Base-by-base conservation (phyloP, 495 filamentous ascomycete genomes). In the Penicillium longicatenatum region DNA sequence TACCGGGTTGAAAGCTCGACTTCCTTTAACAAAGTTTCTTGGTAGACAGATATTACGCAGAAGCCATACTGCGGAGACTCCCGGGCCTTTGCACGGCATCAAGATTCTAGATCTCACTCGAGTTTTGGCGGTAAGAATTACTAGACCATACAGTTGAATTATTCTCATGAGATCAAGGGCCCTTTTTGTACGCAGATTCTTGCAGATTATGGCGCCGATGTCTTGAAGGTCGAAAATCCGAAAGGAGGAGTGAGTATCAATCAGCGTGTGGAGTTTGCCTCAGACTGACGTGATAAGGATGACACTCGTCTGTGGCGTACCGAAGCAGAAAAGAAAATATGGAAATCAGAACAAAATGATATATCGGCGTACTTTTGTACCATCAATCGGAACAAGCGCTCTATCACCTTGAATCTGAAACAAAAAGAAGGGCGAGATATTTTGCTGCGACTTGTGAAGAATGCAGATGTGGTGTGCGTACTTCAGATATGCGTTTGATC, bases 151-250 rank as follows among this genome's bases (percentile, higher is more conserved):
- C 22, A 31, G 17, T 7, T 35, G 31, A 11, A 35, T 35, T 0
- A 1, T 35, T 16, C 52, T 58, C 17, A 55, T 47, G 43, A 1
- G 6, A 35, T 35, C 1, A 14, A 71, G 67, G 68, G 61, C 85
- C 92, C 92, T 55, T 96, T 95, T 68, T 93, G 90, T 60, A 96
- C 92, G 30, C 92, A 97, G 69, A 96, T 97, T 26, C 82, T 97
- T 4, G 92, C 92, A 53, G 92, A 96, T 67, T 82, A 96, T 66
- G 92, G 92, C 14, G 92, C 92, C 43, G 90, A 95, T 62, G 84
- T 97, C 5, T 91, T 97, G 74, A 97, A 97, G 69, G 80, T 96
- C 45, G 92, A 97, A 62, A 90, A 97, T 74, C 92, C 92, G 0
- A 83, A 78, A 0, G 78, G 88, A 26, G 92, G 92, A 19, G 92